Base-by-base conservation (phyloP, 1,139 yeast species). In the Yamadazyma trypodendri region DNA sequence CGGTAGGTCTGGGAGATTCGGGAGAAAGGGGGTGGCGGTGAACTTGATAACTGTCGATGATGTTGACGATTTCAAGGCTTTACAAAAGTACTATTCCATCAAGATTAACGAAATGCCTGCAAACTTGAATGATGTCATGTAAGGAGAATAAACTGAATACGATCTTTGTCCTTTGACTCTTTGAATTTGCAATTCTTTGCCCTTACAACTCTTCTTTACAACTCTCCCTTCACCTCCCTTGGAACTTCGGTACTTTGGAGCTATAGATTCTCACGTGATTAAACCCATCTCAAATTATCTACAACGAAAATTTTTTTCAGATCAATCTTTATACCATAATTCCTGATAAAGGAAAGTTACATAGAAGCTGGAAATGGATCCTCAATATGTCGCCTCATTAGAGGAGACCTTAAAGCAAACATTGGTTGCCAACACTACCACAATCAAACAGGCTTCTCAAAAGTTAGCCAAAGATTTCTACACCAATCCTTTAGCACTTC, bases 1-100 rank as follows among this genome's bases (percentile, higher is more conserved):
- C 46, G 98, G 97, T 43, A 77, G 97, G 55, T 85, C 95, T 10
- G 97, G 97, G 4, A 77, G 98, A 54, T 90, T 90, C 65, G 97
- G 97, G 24, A 77, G 97, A 58, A 89, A 88, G 60, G 98, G 98
- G 59, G 89, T 84, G 35, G 97, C 97, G 12, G 84, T 90, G 42
- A 90, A 87, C 60, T 84, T 92, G 56, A 76, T 88, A 39, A 87
- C 96, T 5, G 72, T 65, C 37, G 82, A 79, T 10, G 97, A 90
- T 58, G 59, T 61, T 24, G 64, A 66, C 7, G 72, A 69, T 31
- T 63, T 89, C 53, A 73, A 72, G 46, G 94, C 83, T 36, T 70
- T 92, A 42, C 96, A 92, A 60, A 72, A 69, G 51, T 82, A 79
- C 63, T 92, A 90, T 62, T 75, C 80, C 45, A 84, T 85, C 14